A percentile compares a stretch with the other conserved stretches of the same genome.
phyloP scores from a whole-genome alignment of 2,329 filamentous ascomycete species.

The Trichoderma asperellum region DNA sequence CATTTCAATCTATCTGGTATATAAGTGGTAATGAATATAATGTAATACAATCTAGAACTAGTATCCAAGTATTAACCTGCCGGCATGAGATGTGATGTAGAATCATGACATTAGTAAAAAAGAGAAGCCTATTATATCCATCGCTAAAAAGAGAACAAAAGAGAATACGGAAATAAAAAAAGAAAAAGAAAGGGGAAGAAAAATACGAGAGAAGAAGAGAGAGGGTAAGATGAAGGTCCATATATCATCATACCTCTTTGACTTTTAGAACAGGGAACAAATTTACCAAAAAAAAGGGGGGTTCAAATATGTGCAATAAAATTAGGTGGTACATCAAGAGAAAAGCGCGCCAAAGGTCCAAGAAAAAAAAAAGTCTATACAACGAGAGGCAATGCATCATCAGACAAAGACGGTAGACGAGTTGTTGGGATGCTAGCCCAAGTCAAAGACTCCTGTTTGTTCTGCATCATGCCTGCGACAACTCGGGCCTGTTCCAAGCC shows the following conservation, averaged over 20 bases:
- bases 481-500: constrained; percentile 50
- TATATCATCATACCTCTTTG: not conserved
- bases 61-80: not conserved
- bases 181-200: not conserved
- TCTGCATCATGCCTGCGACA: constrained; percentile 49
- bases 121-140: not conserved
- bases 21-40: constrained; percentile 3
- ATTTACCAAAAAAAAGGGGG: not conserved
- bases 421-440: constrained; percentile 36
- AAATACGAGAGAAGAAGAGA: not conserved
- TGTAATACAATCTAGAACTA: constrained; percentile 3
- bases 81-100: not conserved
- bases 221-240: not conserved
- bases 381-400: constrained; percentile 35
- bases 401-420: constrained; percentile 38
- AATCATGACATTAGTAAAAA: not conserved
- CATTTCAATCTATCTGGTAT: not conserved
- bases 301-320: constrained; percentile 2
- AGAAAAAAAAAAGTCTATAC: constrained; percentile 33
- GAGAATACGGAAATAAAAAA: not conserved
- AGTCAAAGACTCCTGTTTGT: constrained; percentile 39
- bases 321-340: not conserved
- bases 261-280: not conserved
- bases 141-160: not conserved
- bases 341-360: not conserved